A percentile compares a stretch with the other conserved stretches of the same genome.
phyloP scores from a whole-genome alignment of 2,329 filamentous ascomycete species.

The Seiridium cupressi region DNA sequence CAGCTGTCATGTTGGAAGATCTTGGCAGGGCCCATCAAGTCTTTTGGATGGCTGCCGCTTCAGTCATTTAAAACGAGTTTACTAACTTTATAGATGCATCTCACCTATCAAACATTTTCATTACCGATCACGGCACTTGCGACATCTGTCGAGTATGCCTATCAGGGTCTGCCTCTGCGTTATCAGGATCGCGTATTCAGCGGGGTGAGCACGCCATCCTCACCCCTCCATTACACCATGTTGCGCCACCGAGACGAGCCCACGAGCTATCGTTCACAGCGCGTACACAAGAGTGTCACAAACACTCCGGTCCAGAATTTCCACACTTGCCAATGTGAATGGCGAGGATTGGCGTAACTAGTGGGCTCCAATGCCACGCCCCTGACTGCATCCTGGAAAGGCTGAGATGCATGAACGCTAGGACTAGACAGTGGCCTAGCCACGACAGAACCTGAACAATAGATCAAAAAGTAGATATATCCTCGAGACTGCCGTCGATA shows the following conservation, averaged over 20 bases:
- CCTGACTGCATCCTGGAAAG: no score
- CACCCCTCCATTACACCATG: conserved; percentile 6
- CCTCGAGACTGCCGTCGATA: no score
- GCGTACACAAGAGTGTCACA: neutral
- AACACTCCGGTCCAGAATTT: no score
- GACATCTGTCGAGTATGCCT: conserved; percentile 2
- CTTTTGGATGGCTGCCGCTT: neutral
- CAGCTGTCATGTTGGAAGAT: neutral
- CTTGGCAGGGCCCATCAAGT: neutral
- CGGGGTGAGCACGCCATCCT: conserved; percentile 7
- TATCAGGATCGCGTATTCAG: conserved; percentile 6
- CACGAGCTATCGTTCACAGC: neutral
- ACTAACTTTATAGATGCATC: neutral
- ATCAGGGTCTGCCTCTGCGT: neutral
- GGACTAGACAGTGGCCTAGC: no score
- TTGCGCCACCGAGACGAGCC: neutral
- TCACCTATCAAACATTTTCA: neutral
- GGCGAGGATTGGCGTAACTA: no score
- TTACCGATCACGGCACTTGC: conserved; percentile 3
- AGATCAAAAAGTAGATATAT: no score
- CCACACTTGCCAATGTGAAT: no score
- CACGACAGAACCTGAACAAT: no score
- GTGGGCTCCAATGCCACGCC: no score
- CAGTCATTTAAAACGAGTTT: neutral
- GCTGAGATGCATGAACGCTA: no score